Conservation (phyloP, 2,329 filamentous ascomycete genomes). For the Fusarium euwallaceae region DNA sequence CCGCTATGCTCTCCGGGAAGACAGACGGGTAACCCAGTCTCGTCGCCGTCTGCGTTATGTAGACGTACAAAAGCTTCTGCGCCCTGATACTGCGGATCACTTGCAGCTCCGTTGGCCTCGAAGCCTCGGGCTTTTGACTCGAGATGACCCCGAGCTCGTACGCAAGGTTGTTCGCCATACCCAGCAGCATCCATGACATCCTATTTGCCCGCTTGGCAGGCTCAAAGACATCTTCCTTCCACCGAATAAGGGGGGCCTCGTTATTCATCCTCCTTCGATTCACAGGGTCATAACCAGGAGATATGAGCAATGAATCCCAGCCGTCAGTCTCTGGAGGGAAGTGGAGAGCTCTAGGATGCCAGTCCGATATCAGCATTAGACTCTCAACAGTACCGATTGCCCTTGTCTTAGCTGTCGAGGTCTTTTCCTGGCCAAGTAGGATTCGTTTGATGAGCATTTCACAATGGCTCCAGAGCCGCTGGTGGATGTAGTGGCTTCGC, state of each 20-base stretch:
- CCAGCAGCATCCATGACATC: constrained; percentile 48
- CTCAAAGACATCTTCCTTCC: constrained; percentile 45
- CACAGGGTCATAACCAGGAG: constrained; percentile 34
- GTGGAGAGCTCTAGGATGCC: constrained; percentile 40
- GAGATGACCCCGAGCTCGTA: constrained; percentile 42
- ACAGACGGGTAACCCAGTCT: constrained; percentile 20
- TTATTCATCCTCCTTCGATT: constrained; percentile 35
- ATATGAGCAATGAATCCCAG: constrained; percentile 38
- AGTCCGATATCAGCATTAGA: constrained; percentile 42
- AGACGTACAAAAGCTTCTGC: constrained; percentile 37
- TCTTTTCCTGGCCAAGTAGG: constrained; percentile 38
- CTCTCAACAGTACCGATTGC: constrained; percentile 36
- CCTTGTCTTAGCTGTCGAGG: constrained; percentile 38
- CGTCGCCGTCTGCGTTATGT: constrained; percentile 35
- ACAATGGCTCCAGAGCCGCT: constrained; percentile 40
- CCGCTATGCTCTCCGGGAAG: constrained; percentile 21
- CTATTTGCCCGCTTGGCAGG: constrained; percentile 42
- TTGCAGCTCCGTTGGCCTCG: background rate
- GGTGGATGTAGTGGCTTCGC: constrained; percentile 34
- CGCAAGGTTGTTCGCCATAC: constrained; percentile 35
- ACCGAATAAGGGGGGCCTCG: constrained; percentile 40
- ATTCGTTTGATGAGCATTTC: constrained; percentile 38
- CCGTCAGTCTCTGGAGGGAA: constrained; percentile 43
- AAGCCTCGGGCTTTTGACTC: background rate
- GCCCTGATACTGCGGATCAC: constrained; percentile 12